phyloP scores from a whole-genome alignment of 768 basidiomycete species.

The Melanogaster broomeanus region DNA sequence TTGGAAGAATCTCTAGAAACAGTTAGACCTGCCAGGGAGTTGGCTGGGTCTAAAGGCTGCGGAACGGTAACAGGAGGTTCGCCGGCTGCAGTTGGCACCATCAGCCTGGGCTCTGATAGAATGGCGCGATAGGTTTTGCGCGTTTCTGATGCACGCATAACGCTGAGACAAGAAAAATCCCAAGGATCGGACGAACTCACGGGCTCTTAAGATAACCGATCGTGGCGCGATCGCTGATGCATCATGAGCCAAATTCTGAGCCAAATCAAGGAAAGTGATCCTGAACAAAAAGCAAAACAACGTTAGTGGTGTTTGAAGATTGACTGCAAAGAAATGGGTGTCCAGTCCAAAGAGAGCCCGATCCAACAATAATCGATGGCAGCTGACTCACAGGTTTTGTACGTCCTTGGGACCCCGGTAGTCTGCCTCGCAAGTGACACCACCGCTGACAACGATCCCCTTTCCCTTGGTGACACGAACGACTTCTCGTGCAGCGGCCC shows the following conservation, averaged over 20 bases:
- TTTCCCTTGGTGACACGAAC: conserved; percentile 81
- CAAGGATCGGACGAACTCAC: conserved; percentile 42
- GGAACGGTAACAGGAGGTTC: neutral
- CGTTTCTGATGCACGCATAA: conserved; percentile 53
- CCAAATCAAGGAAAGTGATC: conserved; percentile 63
- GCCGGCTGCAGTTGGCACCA: conserved; percentile 44
- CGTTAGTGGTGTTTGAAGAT: neutral
- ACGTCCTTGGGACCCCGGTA: conserved; percentile 73
- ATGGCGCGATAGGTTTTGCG: conserved; percentile 81
- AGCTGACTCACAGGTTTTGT: conserved; percentile 63
- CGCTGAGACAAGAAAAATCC: neutral
- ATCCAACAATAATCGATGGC: neutral
- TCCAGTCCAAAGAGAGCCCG: too few relatives aligned
- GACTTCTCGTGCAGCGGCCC: conserved; percentile 77
- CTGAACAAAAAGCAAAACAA: conserved; percentile 36
- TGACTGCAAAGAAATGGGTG: too few relatives aligned
- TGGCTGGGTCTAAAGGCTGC: neutral
- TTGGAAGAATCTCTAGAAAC: neutral
- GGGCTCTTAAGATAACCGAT: conserved; percentile 69
- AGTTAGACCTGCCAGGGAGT: neutral
- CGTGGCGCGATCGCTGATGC: conserved; percentile 62
- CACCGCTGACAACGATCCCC: conserved; percentile 71
- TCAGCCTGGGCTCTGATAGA: conserved; percentile 70
- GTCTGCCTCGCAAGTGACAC: conserved; percentile 60
- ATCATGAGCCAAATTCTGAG: conserved; percentile 68